Conservation (phyloP, 2,329 filamentous ascomycete species). For the Apiospora rasikravindrae region DNA sequence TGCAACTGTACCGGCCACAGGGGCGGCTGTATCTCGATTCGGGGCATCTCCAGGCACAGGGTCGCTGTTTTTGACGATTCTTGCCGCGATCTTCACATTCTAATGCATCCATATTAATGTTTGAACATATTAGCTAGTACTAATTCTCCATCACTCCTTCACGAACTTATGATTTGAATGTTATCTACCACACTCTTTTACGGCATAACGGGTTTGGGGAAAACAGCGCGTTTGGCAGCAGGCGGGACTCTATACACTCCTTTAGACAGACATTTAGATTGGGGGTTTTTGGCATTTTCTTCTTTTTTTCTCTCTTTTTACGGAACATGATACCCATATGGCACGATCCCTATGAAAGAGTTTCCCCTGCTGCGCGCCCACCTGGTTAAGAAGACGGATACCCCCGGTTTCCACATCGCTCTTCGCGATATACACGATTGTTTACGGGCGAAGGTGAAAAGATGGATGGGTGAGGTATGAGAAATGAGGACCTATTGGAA, state of each 20-base stretch:
- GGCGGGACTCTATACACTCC: conserved; percentile 24
- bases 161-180: conserved; percentile 16
- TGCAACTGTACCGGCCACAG: conserved; percentile 14
- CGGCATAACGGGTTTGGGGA: neutral
- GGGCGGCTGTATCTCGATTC: conserved; percentile 22
- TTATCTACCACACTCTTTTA: conserved; percentile 26
- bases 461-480: conserved; percentile 12
- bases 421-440: neutral
- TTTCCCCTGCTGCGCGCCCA: neutral
- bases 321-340: conserved; percentile 24
- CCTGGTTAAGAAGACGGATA: neutral
- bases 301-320: neutral
- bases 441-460: conserved; percentile 20
- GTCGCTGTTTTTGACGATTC: conserved; percentile 31
- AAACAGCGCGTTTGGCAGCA: neutral
- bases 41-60: conserved; percentile 8
- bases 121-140: conserved; percentile 22
- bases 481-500: neutral
- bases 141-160: conserved; percentile 21
- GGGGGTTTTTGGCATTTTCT: neutral
- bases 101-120: conserved; percentile 30
- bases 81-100: conserved; percentile 34
- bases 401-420: neutral
- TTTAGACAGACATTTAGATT: conserved; percentile 9
- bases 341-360: conserved; percentile 24